Base-by-base conservation (phyloP, 345 rosid species). In the Melaleuca quinquenervia region DNA sequence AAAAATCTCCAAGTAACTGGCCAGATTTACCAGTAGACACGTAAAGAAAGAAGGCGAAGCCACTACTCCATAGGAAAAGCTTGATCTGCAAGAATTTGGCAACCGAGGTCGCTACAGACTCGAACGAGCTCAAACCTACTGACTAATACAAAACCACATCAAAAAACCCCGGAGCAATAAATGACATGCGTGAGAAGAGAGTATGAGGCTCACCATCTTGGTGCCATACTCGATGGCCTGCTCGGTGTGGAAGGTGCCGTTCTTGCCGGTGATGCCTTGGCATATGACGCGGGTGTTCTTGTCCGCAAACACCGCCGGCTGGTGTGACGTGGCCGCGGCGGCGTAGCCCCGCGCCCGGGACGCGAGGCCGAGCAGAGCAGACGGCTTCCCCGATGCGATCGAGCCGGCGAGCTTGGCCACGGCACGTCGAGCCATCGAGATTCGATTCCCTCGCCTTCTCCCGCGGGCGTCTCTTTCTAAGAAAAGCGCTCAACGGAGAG, bases 151-250 rank as follows among this genome's bases (percentile, higher is more conserved):
- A 64, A 29, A 29, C 80, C 9, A 24, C 48, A 70, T 11, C 80
- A 36, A 70, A 18, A 18, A 18, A 36, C 26, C 26, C 36, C 48
- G 80, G 48, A 70, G 26, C 26, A 41, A 21, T 26, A 70, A 36
- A 70, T 8, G 80, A 70, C 80, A 48, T 55, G 22, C 80, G 24
- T 11, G 50, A 41, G 18, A 6, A 48, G 50, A 15, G 16, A 64
- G 74, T 11, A 13, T 29, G 87, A 82, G 45, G n/a, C 60, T 75
- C 90, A 94, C 99, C 98, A 98, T 96, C 89, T 98, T 95, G 78
- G 99, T 96, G 92, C 98, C 99, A 84, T 96, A 95, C 85, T 98
- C 99, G 78, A 96, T 96, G 91, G 99, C 99, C 89, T 95, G 98
- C 62, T 96, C 99, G 55, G 99, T 94, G 92, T 96, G 98, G 88